These are phyloP conservation scores for Beauveria pseudobassiana DNA, from an alignment of 2,329 filamentous ascomycete genomes.

Conservation along the genomic window DNA sequence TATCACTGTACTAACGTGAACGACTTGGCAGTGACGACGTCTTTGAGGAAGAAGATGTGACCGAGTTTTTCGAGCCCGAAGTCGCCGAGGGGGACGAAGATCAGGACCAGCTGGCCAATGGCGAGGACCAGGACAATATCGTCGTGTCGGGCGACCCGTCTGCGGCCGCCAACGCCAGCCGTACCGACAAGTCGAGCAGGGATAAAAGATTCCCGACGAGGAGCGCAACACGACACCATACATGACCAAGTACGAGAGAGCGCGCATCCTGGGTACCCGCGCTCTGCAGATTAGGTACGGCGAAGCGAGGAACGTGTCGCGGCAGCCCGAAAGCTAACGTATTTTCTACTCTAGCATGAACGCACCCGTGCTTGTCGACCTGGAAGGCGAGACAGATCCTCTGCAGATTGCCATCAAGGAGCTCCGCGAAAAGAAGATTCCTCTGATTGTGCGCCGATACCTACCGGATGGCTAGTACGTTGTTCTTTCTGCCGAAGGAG, in stretches of 20 bases:
- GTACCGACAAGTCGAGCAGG: constrained; percentile 49
- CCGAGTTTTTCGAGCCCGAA: constrained; percentile 49
- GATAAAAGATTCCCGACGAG: constrained; percentile 87
- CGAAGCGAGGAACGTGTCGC: background rate
- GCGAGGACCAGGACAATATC: constrained; percentile 52
- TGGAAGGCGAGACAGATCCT: constrained; percentile 96
- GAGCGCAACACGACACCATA: constrained; percentile 91
- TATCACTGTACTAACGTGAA: background rate
- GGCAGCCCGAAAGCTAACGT: constrained; percentile 13
- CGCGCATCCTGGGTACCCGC: constrained; percentile 84
- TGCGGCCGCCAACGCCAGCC: constrained; percentile 49
- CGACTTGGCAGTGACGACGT: constrained; percentile 50
- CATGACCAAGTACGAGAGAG: constrained; percentile 98
- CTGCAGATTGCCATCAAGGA: constrained; percentile 97
- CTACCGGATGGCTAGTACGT: constrained; percentile 92
- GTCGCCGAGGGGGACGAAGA: constrained; percentile 46
- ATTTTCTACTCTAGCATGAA: constrained; percentile 64
- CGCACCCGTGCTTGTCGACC: constrained; percentile 89
- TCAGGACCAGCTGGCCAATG: constrained; percentile 41
- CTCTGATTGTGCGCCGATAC: constrained; percentile 88
- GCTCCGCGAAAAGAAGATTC: constrained; percentile 96
- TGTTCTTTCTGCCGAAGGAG: background rate
- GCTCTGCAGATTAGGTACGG: constrained; percentile 89
- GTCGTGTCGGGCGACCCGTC: constrained; percentile 55
- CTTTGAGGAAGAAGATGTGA: constrained; percentile 62